Evolutionary conservation across 1,139 yeast species (phyloP).

Genomic region (Protomyces inouyei): DNA sequence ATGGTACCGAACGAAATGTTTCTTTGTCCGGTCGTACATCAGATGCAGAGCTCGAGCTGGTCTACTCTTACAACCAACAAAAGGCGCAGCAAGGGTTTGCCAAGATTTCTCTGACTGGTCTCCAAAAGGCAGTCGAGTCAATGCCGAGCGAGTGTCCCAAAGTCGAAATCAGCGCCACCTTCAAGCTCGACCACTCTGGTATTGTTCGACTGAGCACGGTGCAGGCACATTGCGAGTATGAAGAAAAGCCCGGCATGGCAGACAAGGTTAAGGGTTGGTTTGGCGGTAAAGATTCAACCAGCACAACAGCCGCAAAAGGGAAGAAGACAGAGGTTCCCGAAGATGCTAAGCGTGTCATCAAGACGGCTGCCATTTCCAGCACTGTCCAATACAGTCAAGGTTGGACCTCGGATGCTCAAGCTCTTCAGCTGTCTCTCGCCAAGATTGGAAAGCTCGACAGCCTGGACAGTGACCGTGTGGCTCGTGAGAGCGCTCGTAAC

Average conservation of each 20-base stretch:
- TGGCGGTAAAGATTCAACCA: constrained; percentile 8
- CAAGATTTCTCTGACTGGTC: constrained; percentile 7
- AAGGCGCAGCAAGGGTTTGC: background rate
- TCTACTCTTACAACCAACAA: background rate
- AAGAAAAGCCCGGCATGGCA: constrained; percentile 3
- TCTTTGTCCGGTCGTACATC: background rate
- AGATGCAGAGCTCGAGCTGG: constrained; percentile 4
- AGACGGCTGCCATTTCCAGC: constrained; percentile 32
- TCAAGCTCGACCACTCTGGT: constrained; percentile 23
- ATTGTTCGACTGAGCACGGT: constrained; percentile 1
- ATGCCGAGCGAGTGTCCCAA: constrained; percentile 2
- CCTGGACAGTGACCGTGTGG: constrained; percentile 37
- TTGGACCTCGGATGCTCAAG: constrained; percentile 38
- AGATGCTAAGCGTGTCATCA: constrained; percentile 28
- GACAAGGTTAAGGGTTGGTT: constrained; percentile 25
- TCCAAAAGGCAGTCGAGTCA: constrained; percentile 1
- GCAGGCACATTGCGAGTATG: constrained; percentile 12
- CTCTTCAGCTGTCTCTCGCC: constrained; percentile 36
- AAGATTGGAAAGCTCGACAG: constrained; percentile 36
- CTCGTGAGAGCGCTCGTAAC: constrained; percentile 39
- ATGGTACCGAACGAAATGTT: constrained; percentile 4
- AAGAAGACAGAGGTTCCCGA: constrained; percentile 17
- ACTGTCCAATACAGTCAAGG: constrained; percentile 33
- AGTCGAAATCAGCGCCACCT: constrained; percentile 8
- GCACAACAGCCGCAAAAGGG: background rate